Evolutionary conservation across 805 yeast species (phyloP).

Genomic region (Starmerella asiatica): DNA sequence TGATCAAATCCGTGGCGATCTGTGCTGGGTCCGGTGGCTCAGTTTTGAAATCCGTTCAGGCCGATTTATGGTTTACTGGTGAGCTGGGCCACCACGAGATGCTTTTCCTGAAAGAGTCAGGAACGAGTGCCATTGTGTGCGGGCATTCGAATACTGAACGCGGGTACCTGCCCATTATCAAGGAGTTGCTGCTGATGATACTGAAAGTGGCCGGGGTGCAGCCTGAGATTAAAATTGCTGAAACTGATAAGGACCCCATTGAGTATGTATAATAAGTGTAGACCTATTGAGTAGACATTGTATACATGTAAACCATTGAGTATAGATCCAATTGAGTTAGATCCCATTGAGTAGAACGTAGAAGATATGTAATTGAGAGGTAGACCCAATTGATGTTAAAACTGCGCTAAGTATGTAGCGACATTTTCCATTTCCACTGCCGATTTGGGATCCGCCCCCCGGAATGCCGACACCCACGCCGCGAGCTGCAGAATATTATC

Average conservation of each 20-base stretch:
- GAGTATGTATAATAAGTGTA: conserved; percentile 22
- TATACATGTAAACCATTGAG: too few species aligned
- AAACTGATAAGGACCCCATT: conserved; percentile 53
- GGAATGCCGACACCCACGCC: conserved; percentile 22
- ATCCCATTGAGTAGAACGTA: too few species aligned
- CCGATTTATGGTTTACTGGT: conserved; percentile 77
- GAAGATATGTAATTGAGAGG: conserved; percentile 23
- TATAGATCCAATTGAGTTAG: too few species aligned
- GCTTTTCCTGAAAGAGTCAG: conserved; percentile 53
- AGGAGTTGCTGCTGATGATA: conserved; percentile 36
- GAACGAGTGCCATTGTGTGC: conserved; percentile 58
- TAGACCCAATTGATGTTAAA: too few species aligned
- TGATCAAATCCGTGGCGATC: conserved; percentile 50
- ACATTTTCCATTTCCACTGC: conserved; percentile 6
- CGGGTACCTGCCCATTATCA: conserved; percentile 51
- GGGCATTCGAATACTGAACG: conserved; percentile 92
- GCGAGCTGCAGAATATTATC: conserved; percentile 20
- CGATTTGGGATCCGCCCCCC: conserved; percentile 12
- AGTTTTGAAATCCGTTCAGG: conserved; percentile 42
- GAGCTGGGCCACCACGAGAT: conserved; percentile 92
- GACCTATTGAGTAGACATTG: neutral
- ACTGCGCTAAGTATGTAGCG: conserved; percentile 9
- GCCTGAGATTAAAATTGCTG: conserved; percentile 38
- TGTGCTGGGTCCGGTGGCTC: conserved; percentile 94
- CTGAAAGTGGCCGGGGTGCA: conserved; percentile 20